phyloP scores from a whole-genome alignment of 2,329 filamentous ascomycete species.

The Alternaria tenuissima region DNA sequence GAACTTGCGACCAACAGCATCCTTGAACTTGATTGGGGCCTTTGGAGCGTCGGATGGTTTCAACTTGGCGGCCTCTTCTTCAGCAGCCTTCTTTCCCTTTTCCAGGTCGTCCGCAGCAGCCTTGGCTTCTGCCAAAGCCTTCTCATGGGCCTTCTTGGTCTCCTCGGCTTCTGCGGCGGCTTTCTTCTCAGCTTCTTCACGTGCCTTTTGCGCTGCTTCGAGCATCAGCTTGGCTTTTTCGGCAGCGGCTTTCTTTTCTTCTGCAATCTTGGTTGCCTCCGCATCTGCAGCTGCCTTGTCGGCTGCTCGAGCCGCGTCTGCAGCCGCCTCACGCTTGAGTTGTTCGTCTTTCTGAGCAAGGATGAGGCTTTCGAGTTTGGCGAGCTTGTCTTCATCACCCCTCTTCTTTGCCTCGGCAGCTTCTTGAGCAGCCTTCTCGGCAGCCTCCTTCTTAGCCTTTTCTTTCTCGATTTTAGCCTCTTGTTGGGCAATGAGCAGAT shows the following conservation, averaged over 20 bases:
- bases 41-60: constrained; percentile 61
- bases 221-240: constrained; percentile 38
- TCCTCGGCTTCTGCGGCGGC: constrained; percentile 47
- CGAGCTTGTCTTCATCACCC: constrained; percentile 47
- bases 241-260: constrained; percentile 55
- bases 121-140: constrained; percentile 55
- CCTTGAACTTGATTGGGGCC: constrained; percentile 42
- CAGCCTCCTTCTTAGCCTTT: constrained; percentile 45
- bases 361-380: constrained; percentile 51
- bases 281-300: constrained; percentile 60
- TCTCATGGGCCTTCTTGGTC: constrained; percentile 52
- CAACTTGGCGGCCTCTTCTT: constrained; percentile 53
- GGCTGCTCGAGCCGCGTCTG: constrained; percentile 42
- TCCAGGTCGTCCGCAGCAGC: constrained; percentile 55
- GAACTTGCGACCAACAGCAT: constrained; percentile 43
- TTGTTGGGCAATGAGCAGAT: constrained; percentile 46
- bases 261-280: constrained; percentile 61
- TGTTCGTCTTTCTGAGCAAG: constrained; percentile 54
- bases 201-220: constrained; percentile 42
- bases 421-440: constrained; percentile 38
- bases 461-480: constrained; percentile 49
- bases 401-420: constrained; percentile 46
- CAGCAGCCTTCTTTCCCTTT: constrained; percentile 59
- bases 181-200: constrained; percentile 44
- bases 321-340: constrained; percentile 47